Percentiles rank a stretch among this genome's conserved stretches.
These are phyloP conservation scores for Nakazawaea populi DNA, from an alignment of 805 yeast genomes.

Conservation along the genomic window DNA sequence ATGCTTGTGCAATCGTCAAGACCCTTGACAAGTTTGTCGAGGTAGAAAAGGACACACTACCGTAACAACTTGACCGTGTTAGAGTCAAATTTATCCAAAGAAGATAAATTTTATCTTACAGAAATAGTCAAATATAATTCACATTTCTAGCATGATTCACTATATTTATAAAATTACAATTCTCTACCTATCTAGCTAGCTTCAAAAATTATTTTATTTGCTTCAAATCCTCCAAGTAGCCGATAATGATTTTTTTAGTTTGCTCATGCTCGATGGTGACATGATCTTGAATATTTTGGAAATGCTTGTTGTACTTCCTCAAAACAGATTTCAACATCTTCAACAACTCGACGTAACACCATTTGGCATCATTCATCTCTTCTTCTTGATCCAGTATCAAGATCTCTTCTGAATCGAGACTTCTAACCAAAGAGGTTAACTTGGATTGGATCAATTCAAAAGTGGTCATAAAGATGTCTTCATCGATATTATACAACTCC, in stretches of 20 bases:
- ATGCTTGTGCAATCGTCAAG: too few species aligned
- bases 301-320: not conserved
- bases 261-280: not conserved
- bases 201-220: not conserved
- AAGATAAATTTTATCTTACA: too few species aligned
- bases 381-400: conserved; percentile 19
- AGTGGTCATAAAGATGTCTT: not conserved
- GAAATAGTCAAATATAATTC: too few species aligned
- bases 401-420: conserved; percentile 13
- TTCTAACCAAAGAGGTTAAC: conserved; percentile 3
- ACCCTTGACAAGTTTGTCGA: too few species aligned
- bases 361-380: conserved; percentile 27
- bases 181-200: not conserved
- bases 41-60: too few species aligned
- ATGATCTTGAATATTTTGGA: not conserved
- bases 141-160: not conserved
- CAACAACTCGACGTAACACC: conserved; percentile 35
- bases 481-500: conserved; percentile 7
- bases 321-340: conserved; percentile 19
- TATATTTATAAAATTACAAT: too few species aligned
- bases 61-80: too few species aligned
- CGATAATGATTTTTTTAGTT: not conserved
- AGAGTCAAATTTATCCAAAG: too few species aligned
- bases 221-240: not conserved
- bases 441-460: conserved; percentile 21